phyloP scores from a whole-genome alignment of 352 stramenopile genomes.

The Phytophthora megakarya region DNA sequence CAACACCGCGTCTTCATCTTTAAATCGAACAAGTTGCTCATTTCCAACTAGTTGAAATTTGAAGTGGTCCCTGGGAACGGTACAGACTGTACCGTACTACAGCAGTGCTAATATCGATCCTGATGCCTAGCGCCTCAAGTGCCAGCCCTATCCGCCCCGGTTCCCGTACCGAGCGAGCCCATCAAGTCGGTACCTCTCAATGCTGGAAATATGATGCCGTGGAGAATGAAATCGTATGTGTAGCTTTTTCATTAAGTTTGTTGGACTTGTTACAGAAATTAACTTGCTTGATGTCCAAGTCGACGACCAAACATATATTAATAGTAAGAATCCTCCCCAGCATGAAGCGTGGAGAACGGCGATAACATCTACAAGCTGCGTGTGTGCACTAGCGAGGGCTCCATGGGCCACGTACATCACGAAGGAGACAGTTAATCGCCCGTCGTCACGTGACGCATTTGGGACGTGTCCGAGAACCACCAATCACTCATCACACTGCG shows the following conservation, averaged over 20 bases:
- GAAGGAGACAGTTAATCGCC: conserved; percentile 65
- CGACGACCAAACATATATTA: no score
- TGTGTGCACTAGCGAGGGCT: conserved; percentile 82
- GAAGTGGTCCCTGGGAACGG: no score
- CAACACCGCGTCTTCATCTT: conserved; percentile 86
- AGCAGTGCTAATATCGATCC: no score
- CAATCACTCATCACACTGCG: conserved; percentile 86
- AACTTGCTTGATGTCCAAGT: no score
- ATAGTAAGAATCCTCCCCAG: no score
- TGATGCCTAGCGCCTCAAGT: conserved; percentile 83
- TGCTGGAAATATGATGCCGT: conserved; percentile 88
- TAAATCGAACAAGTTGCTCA: conserved; percentile 91
- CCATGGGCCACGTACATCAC: conserved; percentile 71
- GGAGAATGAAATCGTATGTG: no score
- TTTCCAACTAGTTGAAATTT: conserved; percentile 75
- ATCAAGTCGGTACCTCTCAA: conserved; percentile 86
- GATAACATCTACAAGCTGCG: conserved; percentile 86
- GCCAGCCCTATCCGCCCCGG: conserved; percentile 82
- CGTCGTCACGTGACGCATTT: conserved; percentile 91
- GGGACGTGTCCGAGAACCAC: conserved; percentile 98
- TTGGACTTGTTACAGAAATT: no score
- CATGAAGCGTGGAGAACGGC: conserved; percentile 76
- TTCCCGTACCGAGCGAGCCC: conserved; percentile 85
- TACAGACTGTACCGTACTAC: no score
- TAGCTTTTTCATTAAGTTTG: no score